A percentile compares a stretch with the other conserved stretches of the same genome.
phyloP scores from a whole-genome alignment of 2,329 filamentous ascomycete genomes.

The Fusarium citri region DNA sequence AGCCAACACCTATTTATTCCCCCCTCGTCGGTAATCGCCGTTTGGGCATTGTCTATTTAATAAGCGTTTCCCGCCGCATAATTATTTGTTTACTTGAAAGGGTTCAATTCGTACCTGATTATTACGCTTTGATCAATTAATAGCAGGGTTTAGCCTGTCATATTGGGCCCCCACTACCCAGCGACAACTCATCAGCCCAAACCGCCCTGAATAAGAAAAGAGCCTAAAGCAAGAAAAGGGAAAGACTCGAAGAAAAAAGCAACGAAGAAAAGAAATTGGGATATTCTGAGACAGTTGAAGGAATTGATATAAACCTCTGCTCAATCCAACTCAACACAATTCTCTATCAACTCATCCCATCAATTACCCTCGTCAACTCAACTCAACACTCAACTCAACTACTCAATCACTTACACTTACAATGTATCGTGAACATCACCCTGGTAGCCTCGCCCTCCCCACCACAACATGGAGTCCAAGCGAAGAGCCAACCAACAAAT shows the following conservation, averaged over 20 bases:
- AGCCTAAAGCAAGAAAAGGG: conserved; percentile 10
- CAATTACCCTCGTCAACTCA: background rate
- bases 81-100: background rate
- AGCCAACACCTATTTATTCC: background rate
- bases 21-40: conserved; percentile 19
- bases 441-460: conserved; percentile 36
- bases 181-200: conserved; percentile 42
- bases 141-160: conserved; percentile 36
- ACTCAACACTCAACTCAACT: background rate
- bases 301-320: conserved; percentile 22
- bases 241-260: background rate
- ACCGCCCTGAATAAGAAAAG: conserved; percentile 17
- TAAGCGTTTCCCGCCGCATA: background rate
- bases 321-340: background rate
- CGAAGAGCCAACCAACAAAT: conserved; percentile 33
- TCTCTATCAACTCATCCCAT: background rate
- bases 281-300: background rate
- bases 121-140: conserved; percentile 19
- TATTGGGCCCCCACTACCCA: conserved; percentile 37
- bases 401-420: conserved; percentile 2
- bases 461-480: conserved; percentile 36
- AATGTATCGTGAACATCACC: conserved; percentile 43
- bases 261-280: background rate
- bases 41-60: conserved; percentile 25
- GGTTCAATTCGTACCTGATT: background rate